phyloP scores from a whole-genome alignment of 2,329 filamentous ascomycete genomes.

The Paracoccidioides lutzii region DNA sequence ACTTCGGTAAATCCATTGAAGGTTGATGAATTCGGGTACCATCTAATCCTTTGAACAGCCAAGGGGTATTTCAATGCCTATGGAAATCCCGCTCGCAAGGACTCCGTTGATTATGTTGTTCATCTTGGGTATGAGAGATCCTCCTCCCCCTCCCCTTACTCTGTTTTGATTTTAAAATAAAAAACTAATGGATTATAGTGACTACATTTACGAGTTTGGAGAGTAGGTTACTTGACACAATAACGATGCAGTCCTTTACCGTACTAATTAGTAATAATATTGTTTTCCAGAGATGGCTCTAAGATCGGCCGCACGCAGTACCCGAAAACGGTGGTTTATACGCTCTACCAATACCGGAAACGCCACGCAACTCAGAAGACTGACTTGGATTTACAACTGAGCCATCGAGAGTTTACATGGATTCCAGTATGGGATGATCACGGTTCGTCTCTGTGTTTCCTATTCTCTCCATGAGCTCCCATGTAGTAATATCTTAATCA shows the following conservation, averaged over 20 bases:
- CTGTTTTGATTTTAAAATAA: background rate
- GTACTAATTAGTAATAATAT: slow-evolving; percentile 5
- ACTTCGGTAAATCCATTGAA: slow-evolving; percentile 40
- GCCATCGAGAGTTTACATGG: slow-evolving; percentile 40
- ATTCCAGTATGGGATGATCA: slow-evolving; percentile 54
- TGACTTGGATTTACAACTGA: background rate
- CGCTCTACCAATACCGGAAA: slow-evolving; percentile 41
- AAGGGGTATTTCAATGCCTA: slow-evolving; percentile 49
- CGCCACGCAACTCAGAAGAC: slow-evolving; percentile 1
- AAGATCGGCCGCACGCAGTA: slow-evolving; percentile 34
- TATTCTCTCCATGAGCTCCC: background rate
- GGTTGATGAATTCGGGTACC: background rate
- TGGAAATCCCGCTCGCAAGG: slow-evolving; percentile 46
- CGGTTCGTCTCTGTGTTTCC: slow-evolving; percentile 18
- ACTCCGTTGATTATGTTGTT: slow-evolving; percentile 46
- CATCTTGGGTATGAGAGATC: slow-evolving; percentile 24
- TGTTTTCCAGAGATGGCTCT: slow-evolving; percentile 25
- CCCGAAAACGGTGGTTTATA: slow-evolving; percentile 35
- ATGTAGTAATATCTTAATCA: slow-evolving; percentile 10
- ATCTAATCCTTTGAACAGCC: slow-evolving; percentile 16
- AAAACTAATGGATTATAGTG: slow-evolving; percentile 25
- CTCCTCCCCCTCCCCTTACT: background rate
- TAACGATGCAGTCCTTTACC: slow-evolving; percentile 1
- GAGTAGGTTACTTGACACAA: slow-evolving; percentile 19
- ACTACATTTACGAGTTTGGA: slow-evolving; percentile 50